phyloP scores from a whole-genome alignment of 352 stramenopile species.

The Pythium aquatile region DNA sequence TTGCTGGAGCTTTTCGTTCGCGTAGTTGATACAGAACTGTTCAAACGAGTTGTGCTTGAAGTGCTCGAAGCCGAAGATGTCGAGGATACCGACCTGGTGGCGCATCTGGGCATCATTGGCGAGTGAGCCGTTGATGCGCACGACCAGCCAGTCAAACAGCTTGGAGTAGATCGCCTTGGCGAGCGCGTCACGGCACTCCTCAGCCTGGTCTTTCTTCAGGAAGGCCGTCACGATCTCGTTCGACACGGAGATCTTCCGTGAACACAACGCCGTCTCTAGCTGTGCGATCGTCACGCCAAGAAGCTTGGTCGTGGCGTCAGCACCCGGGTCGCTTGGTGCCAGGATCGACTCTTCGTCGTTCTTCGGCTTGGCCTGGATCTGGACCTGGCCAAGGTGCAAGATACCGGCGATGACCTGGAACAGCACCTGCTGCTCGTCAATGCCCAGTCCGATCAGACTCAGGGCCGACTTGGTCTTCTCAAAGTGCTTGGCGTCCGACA shows the following conservation, averaged over 20 bases:
- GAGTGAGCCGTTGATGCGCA: constrained; percentile 77
- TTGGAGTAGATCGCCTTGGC: constrained; percentile 96
- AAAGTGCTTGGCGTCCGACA: constrained; percentile 73
- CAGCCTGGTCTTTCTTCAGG: constrained; percentile 85
- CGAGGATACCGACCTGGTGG: constrained; percentile 87
- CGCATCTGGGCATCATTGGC: constrained; percentile 53
- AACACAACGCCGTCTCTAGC: constrained; percentile 70
- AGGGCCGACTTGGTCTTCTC: constrained; percentile 64
- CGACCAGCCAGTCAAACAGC: constrained; percentile 97
- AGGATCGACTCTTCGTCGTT: constrained; percentile 76
- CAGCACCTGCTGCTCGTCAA: constrained; percentile 51
- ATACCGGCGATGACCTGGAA: constrained; percentile 89
- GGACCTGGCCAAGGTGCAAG: constrained; percentile 96
- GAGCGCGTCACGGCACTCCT: constrained; percentile 92
- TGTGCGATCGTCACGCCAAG: constrained; percentile 50
- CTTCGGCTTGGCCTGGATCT: constrained; percentile 73
- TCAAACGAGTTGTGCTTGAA: constrained; percentile 94
- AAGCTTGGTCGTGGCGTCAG: constrained; percentile 44
- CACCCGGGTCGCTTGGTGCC: constrained; percentile 32
- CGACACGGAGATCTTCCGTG: constrained; percentile 58
- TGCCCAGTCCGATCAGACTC: constrained; percentile 57
- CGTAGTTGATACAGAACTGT: constrained; percentile 93
- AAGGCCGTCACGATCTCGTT: constrained; percentile 69
- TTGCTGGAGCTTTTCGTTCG: constrained; percentile 92
- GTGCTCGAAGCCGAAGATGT: constrained; percentile 95